Evolutionary conservation across 352 stramenopile genomes (phyloP).

Genomic region (Globisporangium sylvaticum): DNA sequence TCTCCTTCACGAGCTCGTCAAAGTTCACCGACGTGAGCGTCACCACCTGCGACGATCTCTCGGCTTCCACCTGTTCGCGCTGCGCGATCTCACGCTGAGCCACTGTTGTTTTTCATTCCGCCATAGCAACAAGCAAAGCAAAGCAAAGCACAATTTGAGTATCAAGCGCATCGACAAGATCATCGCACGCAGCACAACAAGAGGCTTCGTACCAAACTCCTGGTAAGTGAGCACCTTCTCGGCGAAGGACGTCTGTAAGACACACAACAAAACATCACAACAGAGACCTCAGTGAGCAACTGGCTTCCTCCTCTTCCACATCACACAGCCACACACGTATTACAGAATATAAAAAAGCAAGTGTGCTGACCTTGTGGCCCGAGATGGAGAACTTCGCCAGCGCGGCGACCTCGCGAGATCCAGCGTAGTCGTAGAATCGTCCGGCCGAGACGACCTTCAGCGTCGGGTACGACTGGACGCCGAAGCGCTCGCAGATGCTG

Average conservation of each 20-base stretch:
- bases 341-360: too few relatives aligned
- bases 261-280: neutral
- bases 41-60: constrained; percentile 49
- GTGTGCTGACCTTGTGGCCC: constrained; percentile 58
- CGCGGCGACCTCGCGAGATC: constrained; percentile 45
- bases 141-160: too few relatives aligned
- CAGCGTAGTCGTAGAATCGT: constrained; percentile 70
- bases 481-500: constrained; percentile 75
- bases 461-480: constrained; percentile 78
- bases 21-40: constrained; percentile 47
- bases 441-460: constrained; percentile 66
- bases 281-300: neutral
- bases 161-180: neutral
- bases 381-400: constrained; percentile 50
- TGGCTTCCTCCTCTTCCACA: neutral
- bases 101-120: constrained; percentile 13
- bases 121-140: neutral
- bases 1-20: constrained; percentile 51
- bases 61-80: constrained; percentile 50
- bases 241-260: constrained; percentile 32
- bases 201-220: constrained; percentile 44
- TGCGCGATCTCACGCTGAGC: constrained; percentile 31
- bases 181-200: neutral
- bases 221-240: constrained; percentile 51
- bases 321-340: neutral